Evolutionary conservation across 306 rosid species (phyloP).

Genomic region (Prunus kanzakura): DNA sequence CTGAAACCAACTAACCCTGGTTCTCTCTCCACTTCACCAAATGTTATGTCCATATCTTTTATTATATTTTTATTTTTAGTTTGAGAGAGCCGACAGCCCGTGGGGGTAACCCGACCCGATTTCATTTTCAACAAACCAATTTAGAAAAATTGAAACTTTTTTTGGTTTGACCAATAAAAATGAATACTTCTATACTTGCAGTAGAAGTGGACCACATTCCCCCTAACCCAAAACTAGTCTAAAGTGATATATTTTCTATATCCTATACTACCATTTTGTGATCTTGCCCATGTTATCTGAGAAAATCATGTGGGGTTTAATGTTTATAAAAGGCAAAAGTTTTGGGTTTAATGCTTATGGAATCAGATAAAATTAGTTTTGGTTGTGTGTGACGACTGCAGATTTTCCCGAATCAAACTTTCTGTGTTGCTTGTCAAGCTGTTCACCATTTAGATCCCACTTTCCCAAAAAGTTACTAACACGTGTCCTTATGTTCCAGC

Average conservation of each 20-base stretch:
- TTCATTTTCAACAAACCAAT: no score
- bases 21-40: not conserved
- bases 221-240: no score
- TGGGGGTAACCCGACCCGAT: not conserved
- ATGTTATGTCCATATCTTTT: not conserved
- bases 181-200: no score
- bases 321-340: no score
- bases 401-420: not conserved
- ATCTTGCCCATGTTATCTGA: no score
- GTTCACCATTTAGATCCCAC: not conserved
- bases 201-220: no score
- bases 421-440: conserved; percentile 16
- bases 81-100: not conserved
- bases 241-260: no score
- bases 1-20: not conserved
- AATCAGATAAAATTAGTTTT: not conserved
- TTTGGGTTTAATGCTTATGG: not conserved
- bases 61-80: not conserved
- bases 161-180: no score
- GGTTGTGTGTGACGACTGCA: not conserved
- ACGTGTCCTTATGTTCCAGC: not conserved
- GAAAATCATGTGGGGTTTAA: no score
- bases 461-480: not conserved
- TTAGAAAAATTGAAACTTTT: no score
- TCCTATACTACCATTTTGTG: no score